phyloP scores from a whole-genome alignment of 306 rosid species.

The Quercus berberidifolia region DNA sequence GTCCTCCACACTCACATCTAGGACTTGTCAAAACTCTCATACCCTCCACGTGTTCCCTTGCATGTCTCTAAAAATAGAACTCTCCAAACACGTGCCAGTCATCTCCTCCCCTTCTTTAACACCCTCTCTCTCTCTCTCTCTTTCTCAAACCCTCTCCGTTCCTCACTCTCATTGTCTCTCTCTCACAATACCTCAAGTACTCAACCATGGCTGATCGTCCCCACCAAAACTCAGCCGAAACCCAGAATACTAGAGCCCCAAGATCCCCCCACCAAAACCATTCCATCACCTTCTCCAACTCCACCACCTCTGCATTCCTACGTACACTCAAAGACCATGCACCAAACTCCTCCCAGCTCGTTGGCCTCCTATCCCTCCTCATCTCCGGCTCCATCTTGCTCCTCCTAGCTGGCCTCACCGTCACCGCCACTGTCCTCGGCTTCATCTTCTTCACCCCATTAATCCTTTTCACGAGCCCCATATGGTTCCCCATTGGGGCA shows the following conservation, averaged over 20 bases:
- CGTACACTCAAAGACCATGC: slow-evolving; percentile 34
- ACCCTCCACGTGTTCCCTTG: slow-evolving; percentile 46
- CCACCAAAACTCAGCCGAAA: slow-evolving; percentile 20
- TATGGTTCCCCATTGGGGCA: slow-evolving; percentile 62
- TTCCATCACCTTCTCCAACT: neutral
- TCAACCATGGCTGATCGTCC: slow-evolving; percentile 57
- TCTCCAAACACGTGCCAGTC: slow-evolving; percentile 25
- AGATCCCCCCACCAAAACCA: neutral
- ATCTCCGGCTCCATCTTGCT: slow-evolving; percentile 52
- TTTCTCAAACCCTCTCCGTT: neutral
- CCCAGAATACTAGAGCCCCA: slow-evolving; percentile 8
- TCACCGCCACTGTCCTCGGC: slow-evolving; percentile 30
- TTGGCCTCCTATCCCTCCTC: slow-evolving; percentile 48
- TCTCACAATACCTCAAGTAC: neutral
- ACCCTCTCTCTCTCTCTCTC: neutral
- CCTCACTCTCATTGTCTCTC: neutral
- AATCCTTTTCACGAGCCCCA: slow-evolving; percentile 55
- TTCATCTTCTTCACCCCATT: slow-evolving; percentile 51
- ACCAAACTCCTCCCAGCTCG: slow-evolving; percentile 56
- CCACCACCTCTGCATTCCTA: slow-evolving; percentile 20
- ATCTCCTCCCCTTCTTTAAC: neutral
- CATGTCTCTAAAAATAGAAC: slow-evolving; percentile 37
- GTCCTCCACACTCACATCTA: slow-evolving; percentile 10
- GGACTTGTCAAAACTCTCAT: neutral
- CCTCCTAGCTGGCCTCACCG: slow-evolving; percentile 52